These are phyloP conservation scores for Rutidosis leptorrhynchoides DNA, from an alignment of 129 eudicot species.

Conservation along the genomic window DNA sequence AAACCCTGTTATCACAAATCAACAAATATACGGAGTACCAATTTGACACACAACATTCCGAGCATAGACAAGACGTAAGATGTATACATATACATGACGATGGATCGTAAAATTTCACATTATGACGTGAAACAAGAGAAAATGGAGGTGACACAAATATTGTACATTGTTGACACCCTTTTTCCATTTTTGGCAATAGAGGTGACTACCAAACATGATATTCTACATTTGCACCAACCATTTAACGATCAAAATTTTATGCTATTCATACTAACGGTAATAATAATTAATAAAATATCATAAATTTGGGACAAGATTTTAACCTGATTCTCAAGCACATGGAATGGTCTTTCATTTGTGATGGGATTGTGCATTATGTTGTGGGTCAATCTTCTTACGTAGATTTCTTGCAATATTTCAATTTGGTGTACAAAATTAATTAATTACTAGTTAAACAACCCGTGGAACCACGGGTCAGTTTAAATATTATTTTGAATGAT, in stretches of 20 bases:
- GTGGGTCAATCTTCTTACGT: background rate
- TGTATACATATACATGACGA: background rate
- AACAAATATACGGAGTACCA: background rate
- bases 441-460: no score
- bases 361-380: background rate
- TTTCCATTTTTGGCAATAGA: background rate
- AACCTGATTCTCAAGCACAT: background rate
- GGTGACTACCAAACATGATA: slow-evolving; percentile 7
- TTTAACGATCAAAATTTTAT: background rate
- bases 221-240: background rate
- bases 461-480: no score
- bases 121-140: slow-evolving; percentile 2
- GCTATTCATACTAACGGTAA: background rate
- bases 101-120: slow-evolving; percentile 3
- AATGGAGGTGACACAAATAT: slow-evolving; percentile 24
- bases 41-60: background rate
- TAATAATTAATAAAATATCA: background rate
- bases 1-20: no score
- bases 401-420: background rate
- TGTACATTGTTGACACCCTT: slow-evolving; percentile 1
- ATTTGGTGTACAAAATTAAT: no score
- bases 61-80: background rate
- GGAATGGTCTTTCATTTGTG: slow-evolving; percentile 4
- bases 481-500: no score
- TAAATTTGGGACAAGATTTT: background rate